Evolutionary conservation across 768 basidiomycete genomes (phyloP).

Genomic region (Strobilomyces dryophilus): DNA sequence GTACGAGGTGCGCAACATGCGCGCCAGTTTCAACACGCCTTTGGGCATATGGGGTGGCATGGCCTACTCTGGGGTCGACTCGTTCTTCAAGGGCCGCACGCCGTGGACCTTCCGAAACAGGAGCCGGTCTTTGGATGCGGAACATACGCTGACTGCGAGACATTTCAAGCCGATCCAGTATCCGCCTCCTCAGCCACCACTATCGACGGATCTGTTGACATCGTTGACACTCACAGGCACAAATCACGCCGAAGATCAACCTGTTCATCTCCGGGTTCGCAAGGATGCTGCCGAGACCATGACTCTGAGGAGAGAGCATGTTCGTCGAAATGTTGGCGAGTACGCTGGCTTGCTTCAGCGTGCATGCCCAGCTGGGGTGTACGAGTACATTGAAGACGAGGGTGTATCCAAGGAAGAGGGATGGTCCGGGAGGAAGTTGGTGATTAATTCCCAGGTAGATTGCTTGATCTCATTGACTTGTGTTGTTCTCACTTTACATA

Average conservation of each 20-base stretch:
- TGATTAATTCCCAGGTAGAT: conserved; percentile 94
- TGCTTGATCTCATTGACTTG: background rate
- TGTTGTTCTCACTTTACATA: background rate
- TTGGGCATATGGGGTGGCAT: conserved; percentile 88
- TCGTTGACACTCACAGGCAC: conserved; percentile 88
- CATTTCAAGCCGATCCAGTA: conserved; percentile 76
- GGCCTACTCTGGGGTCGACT: conserved; percentile 84
- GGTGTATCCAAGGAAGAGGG: conserved; percentile 45
- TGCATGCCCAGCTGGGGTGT: conserved; percentile 94
- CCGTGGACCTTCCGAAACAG: conserved; percentile 90
- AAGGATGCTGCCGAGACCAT: conserved; percentile 37
- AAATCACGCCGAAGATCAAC: conserved; percentile 97
- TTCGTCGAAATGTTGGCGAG: conserved; percentile 65
- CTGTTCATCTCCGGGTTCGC: conserved; percentile 77
- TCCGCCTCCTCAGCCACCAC: conserved; percentile 80
- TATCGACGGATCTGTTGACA: conserved; percentile 92
- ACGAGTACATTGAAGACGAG: conserved; percentile 88
- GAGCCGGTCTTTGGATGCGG: conserved; percentile 52
- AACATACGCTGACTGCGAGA: conserved; percentile 64
- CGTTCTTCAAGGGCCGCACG: conserved; percentile 75
- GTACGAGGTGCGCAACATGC: conserved; percentile 84
- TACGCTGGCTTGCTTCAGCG: conserved; percentile 86
- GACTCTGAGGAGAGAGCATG: conserved; percentile 56
- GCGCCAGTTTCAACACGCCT: conserved; percentile 79
- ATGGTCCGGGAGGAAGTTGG: conserved; percentile 81